These are phyloP conservation scores for Stellera chamaejasme DNA, from an alignment of 345 rosid species.

Conservation along the genomic window DNA sequence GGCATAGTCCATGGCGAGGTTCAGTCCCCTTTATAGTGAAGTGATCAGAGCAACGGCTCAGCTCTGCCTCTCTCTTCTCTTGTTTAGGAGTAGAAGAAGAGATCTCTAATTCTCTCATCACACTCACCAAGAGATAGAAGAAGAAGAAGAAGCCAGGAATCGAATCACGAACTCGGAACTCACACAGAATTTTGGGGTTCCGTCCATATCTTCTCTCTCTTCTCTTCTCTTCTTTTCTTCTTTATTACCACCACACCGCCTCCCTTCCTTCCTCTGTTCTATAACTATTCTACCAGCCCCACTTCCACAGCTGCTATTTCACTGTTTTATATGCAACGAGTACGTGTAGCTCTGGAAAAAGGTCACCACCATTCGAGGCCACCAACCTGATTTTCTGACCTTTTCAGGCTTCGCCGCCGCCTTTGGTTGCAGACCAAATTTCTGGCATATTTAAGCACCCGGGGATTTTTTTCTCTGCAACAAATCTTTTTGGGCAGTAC, in stretches of 20 bases:
- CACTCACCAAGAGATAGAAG: constrained; percentile 15
- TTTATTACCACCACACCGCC: background rate
- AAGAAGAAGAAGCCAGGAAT: constrained; percentile 15
- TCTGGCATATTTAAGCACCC: constrained; percentile 26
- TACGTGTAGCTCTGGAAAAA: constrained; percentile 7
- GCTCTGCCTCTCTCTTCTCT: constrained; percentile 7
- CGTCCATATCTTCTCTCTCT: constrained; percentile 18
- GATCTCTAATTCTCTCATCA: constrained; percentile 21
- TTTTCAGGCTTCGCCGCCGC: constrained; percentile 30
- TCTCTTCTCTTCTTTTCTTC: constrained; percentile 7
- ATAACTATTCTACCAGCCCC: too few species aligned
- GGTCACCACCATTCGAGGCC: constrained; percentile 16
- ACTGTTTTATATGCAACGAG: background rate
- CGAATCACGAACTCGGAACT: constrained; percentile 29
- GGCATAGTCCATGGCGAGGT: constrained; percentile 13
- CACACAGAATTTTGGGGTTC: constrained; percentile 23
- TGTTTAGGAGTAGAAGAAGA: too few species aligned
- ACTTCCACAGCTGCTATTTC: too few species aligned
- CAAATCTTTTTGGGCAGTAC: constrained; percentile 21
- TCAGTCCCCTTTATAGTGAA: constrained; percentile 5
- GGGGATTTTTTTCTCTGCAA: constrained; percentile 3
- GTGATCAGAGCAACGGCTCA: constrained; percentile 31
- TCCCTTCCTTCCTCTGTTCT: background rate
- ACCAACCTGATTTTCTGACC: constrained; percentile 17
- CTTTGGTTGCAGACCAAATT: constrained; percentile 15